Evolutionary conservation across 352 stramenopile species (phyloP).

Genomic region (Phytophthora sansomeana): DNA sequence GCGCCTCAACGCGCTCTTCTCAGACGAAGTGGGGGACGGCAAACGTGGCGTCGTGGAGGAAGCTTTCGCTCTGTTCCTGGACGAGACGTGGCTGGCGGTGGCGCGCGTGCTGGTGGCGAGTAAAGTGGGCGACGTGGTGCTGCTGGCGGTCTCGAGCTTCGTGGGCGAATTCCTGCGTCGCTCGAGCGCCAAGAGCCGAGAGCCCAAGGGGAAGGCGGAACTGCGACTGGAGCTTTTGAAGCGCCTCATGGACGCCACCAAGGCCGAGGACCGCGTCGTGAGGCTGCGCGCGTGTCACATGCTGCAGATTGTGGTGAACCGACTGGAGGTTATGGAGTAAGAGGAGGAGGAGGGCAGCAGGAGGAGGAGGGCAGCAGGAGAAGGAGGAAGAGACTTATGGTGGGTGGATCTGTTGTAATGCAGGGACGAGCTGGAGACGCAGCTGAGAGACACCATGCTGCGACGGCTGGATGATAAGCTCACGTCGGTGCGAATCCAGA

Average conservation of each 20-base stretch:
- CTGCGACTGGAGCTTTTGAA: conserved; percentile 58
- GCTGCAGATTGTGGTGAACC: conserved; percentile 66
- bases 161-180: conserved; percentile 56
- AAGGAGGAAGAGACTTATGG: neutral
- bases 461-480: conserved; percentile 72
- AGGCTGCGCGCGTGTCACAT: conserved; percentile 67
- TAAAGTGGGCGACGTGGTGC: conserved; percentile 52
- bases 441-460: conserved; percentile 55
- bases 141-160: conserved; percentile 62
- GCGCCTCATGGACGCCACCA: conserved; percentile 56
- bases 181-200: conserved; percentile 32
- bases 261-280: conserved; percentile 68
- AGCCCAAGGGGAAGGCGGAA: conserved; percentile 41
- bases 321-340: conserved; percentile 64
- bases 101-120: conserved; percentile 56
- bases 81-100: conserved; percentile 67
- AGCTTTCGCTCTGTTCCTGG: conserved; percentile 63
- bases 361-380: neutral
- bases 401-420: neutral
- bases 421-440: conserved; percentile 49
- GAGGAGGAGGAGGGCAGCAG: neutral
- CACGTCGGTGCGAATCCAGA: conserved; percentile 63
- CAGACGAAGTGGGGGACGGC: conserved; percentile 53
- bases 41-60: conserved; percentile 55
- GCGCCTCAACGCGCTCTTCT: conserved; percentile 57